Conservation (phyloP, 2,329 filamentous ascomycete species). For the Dactylellina drechsleri region DNA sequence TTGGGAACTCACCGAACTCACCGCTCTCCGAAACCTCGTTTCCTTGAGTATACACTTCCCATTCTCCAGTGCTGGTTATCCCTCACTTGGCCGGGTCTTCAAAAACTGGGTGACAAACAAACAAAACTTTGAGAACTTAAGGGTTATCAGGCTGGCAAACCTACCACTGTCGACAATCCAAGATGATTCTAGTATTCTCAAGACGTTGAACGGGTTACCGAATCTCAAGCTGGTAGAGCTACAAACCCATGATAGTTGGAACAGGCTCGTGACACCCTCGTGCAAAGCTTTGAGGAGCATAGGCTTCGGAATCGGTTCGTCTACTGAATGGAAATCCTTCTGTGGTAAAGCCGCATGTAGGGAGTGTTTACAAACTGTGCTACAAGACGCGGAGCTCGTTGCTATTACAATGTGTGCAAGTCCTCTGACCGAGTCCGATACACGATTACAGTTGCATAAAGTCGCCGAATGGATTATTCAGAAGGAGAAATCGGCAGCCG, state of each 20-base stretch:
- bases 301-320: constrained; percentile 15
- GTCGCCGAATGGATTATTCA: constrained; percentile 27
- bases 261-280: neutral
- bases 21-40: constrained; percentile 30
- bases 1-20: constrained; percentile 42
- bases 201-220: constrained; percentile 11
- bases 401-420: neutral
- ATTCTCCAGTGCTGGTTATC: neutral
- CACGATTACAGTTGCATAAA: constrained; percentile 18
- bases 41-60: constrained; percentile 34
- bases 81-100: constrained; percentile 36
- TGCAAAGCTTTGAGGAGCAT: constrained; percentile 7
- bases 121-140: constrained; percentile 20
- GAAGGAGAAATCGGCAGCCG: constrained; percentile 17
- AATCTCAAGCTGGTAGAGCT: constrained; percentile 31
- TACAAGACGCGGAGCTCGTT: constrained; percentile 15
- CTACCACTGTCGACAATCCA: constrained; percentile 5
- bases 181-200: constrained; percentile 10
- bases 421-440: neutral
- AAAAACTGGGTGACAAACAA: constrained; percentile 50
- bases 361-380: constrained; percentile 10
- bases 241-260: constrained; percentile 7
- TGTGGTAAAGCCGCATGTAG: constrained; percentile 16
- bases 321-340: constrained; percentile 17
- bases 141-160: constrained; percentile 23